A percentile compares a stretch with the other conserved stretches of the same genome.
Conservation (phyloP, 2,329 filamentous ascomycete species). For the Hymenoscyphus fructigenus region DNA sequence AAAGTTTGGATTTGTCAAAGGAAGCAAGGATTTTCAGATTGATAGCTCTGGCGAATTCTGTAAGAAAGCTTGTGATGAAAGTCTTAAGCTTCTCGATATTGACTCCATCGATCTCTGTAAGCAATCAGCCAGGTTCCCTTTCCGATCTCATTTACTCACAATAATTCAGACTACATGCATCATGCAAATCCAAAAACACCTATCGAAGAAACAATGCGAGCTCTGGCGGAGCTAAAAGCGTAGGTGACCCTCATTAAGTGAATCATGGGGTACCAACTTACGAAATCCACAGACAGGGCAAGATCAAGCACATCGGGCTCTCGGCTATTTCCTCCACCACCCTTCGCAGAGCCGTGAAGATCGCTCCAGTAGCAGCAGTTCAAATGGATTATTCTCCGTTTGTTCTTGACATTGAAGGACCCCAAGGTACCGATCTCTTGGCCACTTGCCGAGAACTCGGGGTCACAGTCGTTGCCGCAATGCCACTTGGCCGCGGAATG, state of each 20-base stretch:
- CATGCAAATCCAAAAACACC: slow-evolving; percentile 40
- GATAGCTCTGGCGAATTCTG: slow-evolving; percentile 43
- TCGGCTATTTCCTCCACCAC: slow-evolving; percentile 50
- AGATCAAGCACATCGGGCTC: slow-evolving; percentile 56
- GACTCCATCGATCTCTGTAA: slow-evolving; percentile 39
- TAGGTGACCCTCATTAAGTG: slow-evolving; percentile 8
- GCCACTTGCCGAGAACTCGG: slow-evolving; percentile 57
- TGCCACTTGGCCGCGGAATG: slow-evolving; percentile 54
- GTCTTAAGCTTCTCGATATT: slow-evolving; percentile 41
- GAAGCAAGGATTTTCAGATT: slow-evolving; percentile 26
- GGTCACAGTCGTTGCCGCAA: slow-evolving; percentile 55
- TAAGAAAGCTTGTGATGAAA: slow-evolving; percentile 41
- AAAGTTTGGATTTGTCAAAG: slow-evolving; percentile 42
- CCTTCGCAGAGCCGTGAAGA: slow-evolving; percentile 49
- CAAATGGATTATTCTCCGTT: slow-evolving; percentile 53
- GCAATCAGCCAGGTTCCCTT: too few relatives aligned
- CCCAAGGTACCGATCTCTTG: slow-evolving; percentile 46
- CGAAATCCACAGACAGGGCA: slow-evolving; percentile 44
- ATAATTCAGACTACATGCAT: slow-evolving; percentile 35
- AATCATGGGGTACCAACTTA: neutral
- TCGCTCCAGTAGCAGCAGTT: slow-evolving; percentile 50
- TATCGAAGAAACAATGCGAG: slow-evolving; percentile 44
- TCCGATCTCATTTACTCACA: too few relatives aligned
- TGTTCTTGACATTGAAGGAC: slow-evolving; percentile 56
- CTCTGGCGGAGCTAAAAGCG: slow-evolving; percentile 41